Evolutionary conservation across 2,329 filamentous ascomycete genomes (phyloP), one percentile per base, ranked within the genome.

Genomic region (Fonsecaea multimorphosa): DNA sequence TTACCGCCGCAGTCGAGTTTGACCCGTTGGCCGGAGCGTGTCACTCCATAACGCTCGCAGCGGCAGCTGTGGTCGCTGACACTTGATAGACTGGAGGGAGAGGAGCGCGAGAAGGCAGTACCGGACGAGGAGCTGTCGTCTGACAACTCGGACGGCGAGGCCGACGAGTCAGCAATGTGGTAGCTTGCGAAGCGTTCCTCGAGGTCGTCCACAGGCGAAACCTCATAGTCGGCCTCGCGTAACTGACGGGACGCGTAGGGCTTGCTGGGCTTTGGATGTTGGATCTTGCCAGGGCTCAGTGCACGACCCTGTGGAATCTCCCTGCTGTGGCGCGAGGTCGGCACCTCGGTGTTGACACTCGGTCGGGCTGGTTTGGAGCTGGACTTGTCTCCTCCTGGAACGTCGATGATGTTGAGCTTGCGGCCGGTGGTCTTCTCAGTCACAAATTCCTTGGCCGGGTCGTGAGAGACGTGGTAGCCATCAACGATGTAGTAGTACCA

Each of bases 401-500:
- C 91, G 79, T 98, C 93, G 80, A 99, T 92, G 81, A 97, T 92
- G 87, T 99, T 99, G 74, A 99, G 87, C 81, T 93, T 92, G 79
- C 95, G 94, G 82, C 93, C 92, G 64, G 95, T 98, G 79, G 93
- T 98, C 78, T 94, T 93, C 85, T 99, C 95, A 72, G 91, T 90
- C 77, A 91, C 96, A 77, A 90, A 94, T 76, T 91, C 85, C 78
- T 93, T 89, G 79, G 91, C 91, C 73, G 94, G 93, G 83, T 98
- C 95, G 86, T 98, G 94, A 68, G 93, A 93, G 79, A 96, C 90
- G 80, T 97, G 93, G 88, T 97, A 97, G 74, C 95, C 95, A 80
- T 99, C 95, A 80, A 98, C 95, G 88, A 98, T 97, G 86, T 97
- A 99, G 88, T 99, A 99, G 89, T 98, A 99, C 95, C 95, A 99